Evolutionary conservation across 2,329 filamentous ascomycete species (phyloP), one percentile per base, ranked within the genome.

Genomic region (Achaetomium macrosporum): DNA sequence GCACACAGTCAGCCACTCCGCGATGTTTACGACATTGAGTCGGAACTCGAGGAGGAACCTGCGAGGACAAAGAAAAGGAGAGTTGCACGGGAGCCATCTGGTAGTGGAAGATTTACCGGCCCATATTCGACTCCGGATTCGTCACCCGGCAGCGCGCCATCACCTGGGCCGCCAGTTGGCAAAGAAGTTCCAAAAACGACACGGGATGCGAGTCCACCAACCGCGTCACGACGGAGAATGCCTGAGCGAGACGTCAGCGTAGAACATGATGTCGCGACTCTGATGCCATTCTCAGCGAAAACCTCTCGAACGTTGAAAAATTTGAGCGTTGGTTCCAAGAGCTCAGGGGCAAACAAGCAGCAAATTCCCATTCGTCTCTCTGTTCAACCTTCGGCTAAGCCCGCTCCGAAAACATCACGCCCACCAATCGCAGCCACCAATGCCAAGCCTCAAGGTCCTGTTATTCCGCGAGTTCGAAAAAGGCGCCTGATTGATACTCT

Each of bases 401-500:
- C 55, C 13, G 30, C 46, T 4, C 8, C 41, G 25, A 58, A 57
- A 25, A 50, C 51, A n/a, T 33, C 55, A 1, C 53, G 39, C 5
- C 51, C 42, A 2, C 31, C 17, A 4, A 31, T 25, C 37, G 16
- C 39, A 25, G 30, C 50, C 25, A n/a, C 47, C 29, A 42, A 10
- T 2, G 31, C 53, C 5, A 35, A 25, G 10, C 11, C 40, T 2
- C 19, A 43, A 11, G 2, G 10, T 15, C 40, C 19, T n/a, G 40
- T 29, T 15, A 15, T 15, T 20, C 42, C 45, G 6, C 50, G 36
- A 16, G 54, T 55, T 15, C 58, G 60, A 36, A 61, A 60, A 37
- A 59, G 59, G 44, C 69, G 73, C 17, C 57, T 76, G 39, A 76
- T 76, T 31, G 73, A 76, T 60, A 63, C 71, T 0, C 59, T 76